Conservation (phyloP, 495 filamentous ascomycete genomes). For the Staphylotrichum tortipilum region DNA sequence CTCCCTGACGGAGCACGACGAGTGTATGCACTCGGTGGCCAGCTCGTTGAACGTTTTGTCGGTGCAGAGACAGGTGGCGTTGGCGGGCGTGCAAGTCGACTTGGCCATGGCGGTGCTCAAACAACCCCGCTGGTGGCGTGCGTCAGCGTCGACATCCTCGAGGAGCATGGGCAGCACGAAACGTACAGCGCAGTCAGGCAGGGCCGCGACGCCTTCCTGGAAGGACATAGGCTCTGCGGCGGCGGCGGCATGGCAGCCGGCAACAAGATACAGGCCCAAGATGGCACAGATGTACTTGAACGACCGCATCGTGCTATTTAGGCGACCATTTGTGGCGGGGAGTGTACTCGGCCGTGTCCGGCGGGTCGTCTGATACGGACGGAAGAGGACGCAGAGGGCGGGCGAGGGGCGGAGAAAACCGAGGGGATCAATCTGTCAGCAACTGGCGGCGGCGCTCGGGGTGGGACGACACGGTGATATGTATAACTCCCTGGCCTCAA, state of each 20-base stretch:
- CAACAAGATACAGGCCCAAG: constrained; percentile 9
- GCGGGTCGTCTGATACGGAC: no score
- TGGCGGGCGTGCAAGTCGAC: constrained; percentile 10
- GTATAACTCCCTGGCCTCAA: no score
- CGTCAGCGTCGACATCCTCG: not conserved
- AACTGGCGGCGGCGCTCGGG: no score
- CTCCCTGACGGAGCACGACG: constrained; percentile 15
- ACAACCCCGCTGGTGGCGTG: constrained; percentile 3
- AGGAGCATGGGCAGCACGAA: not conserved
- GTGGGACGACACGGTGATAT: no score
- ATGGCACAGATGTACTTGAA: constrained; percentile 6
- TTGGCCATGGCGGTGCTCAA: not conserved
- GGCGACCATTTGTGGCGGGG: constrained; percentile 1
- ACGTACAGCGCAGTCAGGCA: constrained; percentile 11
- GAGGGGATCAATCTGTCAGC: no score
- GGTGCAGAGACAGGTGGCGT: constrained; percentile 17
- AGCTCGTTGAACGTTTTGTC: not conserved
- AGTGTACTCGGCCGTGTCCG: no score
- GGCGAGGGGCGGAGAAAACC: no score
- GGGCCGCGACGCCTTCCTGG: not conserved
- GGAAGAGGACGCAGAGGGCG: no score
- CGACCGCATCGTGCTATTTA: constrained; percentile 8
- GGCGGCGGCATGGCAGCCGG: not conserved
- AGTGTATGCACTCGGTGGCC: constrained; percentile 8
- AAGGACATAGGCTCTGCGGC: not conserved